Evolutionary conservation across 1,139 yeast species (phyloP).

Genomic region (Blastobotrys capitulatus): DNA sequence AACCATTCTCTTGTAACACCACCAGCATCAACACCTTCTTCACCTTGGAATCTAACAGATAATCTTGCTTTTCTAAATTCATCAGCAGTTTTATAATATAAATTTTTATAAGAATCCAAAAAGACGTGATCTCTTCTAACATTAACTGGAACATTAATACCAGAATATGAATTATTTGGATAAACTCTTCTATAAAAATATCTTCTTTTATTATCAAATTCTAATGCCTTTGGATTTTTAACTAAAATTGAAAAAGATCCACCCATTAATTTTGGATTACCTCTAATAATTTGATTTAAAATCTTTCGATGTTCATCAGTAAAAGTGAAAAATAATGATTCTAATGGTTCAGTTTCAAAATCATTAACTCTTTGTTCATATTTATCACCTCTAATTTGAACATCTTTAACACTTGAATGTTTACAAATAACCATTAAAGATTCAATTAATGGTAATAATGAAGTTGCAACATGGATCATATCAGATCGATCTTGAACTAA

Average conservation of each 20-base stretch:
- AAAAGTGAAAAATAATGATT: conserved; percentile 73
- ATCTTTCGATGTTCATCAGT: conserved; percentile 89
- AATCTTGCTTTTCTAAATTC: conserved; percentile 71
- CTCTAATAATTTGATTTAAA: conserved; percentile 85
- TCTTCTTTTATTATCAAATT: conserved; percentile 89
- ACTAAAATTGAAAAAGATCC: conserved; percentile 94
- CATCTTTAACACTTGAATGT: conserved; percentile 67
- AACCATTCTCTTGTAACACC: conserved; percentile 98
- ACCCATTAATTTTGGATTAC: conserved; percentile 89
- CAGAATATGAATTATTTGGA: conserved; percentile 29
- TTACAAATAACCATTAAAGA: conserved; percentile 94
- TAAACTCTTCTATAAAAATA: conserved; percentile 65
- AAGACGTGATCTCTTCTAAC: conserved; percentile 90
- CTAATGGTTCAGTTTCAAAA: conserved; percentile 71
- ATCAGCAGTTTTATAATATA: conserved; percentile 74
- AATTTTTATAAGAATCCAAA: conserved; percentile 78
- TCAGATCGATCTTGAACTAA: conserved; percentile 37
- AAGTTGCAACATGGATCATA: conserved; percentile 69
- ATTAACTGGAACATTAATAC: conserved; percentile 47
- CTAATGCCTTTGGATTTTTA: conserved; percentile 82
- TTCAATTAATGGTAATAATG: conserved; percentile 80
- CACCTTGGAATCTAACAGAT: conserved; percentile 82
- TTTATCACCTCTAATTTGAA: conserved; percentile 36
- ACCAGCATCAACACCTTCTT: conserved; percentile 97
- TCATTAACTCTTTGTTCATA: conserved; percentile 58